phyloP scores from a whole-genome alignment of 2,329 filamentous ascomycete species.

The Pseudocercospora pini-densiflorae region DNA sequence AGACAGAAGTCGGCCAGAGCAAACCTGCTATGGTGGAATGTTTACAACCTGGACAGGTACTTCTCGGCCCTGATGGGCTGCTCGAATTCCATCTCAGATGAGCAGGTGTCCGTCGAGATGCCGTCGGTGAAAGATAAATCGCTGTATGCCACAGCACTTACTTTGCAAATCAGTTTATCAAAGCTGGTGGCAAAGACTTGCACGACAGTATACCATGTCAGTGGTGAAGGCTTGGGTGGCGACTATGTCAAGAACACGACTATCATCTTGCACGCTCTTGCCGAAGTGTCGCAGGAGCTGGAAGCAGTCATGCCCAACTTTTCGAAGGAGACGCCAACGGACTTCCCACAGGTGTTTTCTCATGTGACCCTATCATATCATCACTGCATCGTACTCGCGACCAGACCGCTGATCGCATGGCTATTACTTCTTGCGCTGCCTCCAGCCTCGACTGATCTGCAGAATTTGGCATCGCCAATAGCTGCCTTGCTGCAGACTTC shows the following conservation, averaged over 20 bases:
- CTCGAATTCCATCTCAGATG: conserved; percentile 55
- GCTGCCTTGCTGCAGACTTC: conserved; percentile 16
- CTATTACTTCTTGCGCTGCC: conserved; percentile 19
- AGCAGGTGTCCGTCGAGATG: conserved; percentile 52
- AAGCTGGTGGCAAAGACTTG: conserved; percentile 18
- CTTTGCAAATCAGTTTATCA: conserved; percentile 16
- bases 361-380: conserved; percentile 23
- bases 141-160: conserved; percentile 12
- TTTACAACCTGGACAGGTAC: conserved; percentile 58
- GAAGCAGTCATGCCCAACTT: conserved; percentile 17
- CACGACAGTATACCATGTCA: conserved; percentile 12
- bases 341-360: conserved; percentile 18
- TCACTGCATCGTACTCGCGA: conserved; percentile 30
- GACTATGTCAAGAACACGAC: conserved; percentile 26
- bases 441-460: conserved; percentile 15
- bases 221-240: conserved; percentile 13
- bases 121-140: conserved; percentile 13
- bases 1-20: conserved; percentile 39
- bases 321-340: conserved; percentile 8
- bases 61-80: conserved; percentile 60
- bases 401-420: conserved; percentile 41
- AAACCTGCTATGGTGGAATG: conserved; percentile 59
- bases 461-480: conserved; percentile 21
- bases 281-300: conserved; percentile 31
- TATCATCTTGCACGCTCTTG: conserved; percentile 29